These are phyloP conservation scores for Seiridium unicorne DNA, from an alignment of 2,329 filamentous ascomycete genomes.

Conservation along the genomic window DNA sequence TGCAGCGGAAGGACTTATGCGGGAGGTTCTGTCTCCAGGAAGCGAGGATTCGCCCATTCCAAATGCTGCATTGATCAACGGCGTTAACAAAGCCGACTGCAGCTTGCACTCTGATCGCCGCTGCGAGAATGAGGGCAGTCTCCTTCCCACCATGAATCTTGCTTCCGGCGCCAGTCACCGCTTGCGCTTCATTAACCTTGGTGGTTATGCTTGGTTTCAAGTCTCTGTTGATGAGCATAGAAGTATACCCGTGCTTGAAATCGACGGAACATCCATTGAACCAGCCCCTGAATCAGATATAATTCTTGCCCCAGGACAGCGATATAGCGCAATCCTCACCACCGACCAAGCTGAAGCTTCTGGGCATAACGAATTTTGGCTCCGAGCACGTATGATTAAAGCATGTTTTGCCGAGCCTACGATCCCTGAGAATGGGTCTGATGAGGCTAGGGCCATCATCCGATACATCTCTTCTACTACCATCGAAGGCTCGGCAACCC, in stretches of 20 bases:
- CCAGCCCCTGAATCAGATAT: conserved; percentile 58
- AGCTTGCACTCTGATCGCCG: conserved; percentile 32
- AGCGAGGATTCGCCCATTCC: conserved; percentile 41
- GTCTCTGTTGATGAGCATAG: conserved; percentile 67
- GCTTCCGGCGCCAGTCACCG: conserved; percentile 59
- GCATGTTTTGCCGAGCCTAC: conserved; percentile 57
- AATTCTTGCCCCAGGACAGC: conserved; percentile 67
- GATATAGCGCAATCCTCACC: conserved; percentile 66
- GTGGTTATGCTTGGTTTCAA: conserved; percentile 70
- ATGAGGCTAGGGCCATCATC: conserved; percentile 48
- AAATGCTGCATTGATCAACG: conserved; percentile 45
- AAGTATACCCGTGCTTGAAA: conserved; percentile 56
- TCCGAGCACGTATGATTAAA: conserved; percentile 61
- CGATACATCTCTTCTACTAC: conserved; percentile 32
- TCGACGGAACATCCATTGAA: conserved; percentile 66
- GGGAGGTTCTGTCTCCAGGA: conserved; percentile 35
- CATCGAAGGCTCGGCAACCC: conserved; percentile 17
- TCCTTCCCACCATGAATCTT: conserved; percentile 42
- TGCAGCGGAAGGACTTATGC: conserved; percentile 35
- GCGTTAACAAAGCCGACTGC: conserved; percentile 39
- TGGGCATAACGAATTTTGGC: conserved; percentile 54
- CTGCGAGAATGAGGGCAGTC: conserved; percentile 41
- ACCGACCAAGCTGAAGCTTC: conserved; percentile 49
- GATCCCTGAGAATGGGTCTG: conserved; percentile 36
- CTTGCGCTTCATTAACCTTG: conserved; percentile 68